These are phyloP conservation scores for Suillus bovinus DNA, from an alignment of 768 basidiomycete genomes.

Conservation along the genomic window DNA sequence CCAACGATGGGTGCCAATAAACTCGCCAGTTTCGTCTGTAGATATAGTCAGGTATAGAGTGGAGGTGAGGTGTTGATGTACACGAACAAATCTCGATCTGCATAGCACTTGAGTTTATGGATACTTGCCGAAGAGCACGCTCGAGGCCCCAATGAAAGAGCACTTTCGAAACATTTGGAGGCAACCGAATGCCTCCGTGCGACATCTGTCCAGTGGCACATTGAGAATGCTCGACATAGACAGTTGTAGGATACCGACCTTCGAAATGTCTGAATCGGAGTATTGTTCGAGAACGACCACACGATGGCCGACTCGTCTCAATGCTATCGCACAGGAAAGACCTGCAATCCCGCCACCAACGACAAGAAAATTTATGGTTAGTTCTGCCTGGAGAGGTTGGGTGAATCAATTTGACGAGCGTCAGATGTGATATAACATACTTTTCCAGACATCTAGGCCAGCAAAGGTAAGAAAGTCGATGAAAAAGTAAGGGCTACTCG, in stretches of 20 bases:
- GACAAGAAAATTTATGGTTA: slow-evolving; percentile 41
- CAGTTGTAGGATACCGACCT: slow-evolving; percentile 25
- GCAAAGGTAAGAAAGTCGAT: neutral
- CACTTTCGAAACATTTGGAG: slow-evolving; percentile 59
- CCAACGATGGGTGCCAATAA: slow-evolving; percentile 47
- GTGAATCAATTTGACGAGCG: neutral
- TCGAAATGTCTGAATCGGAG: slow-evolving; percentile 38
- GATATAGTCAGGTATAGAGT: slow-evolving; percentile 16
- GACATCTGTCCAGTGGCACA: slow-evolving; percentile 25
- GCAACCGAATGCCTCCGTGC: slow-evolving; percentile 45
- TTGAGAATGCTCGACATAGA: neutral
- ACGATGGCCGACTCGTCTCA: slow-evolving; percentile 57
- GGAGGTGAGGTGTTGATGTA: neutral
- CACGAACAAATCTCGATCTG: slow-evolving; percentile 30
- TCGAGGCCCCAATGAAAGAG: slow-evolving; percentile 57
- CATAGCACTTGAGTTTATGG: slow-evolving; percentile 22
- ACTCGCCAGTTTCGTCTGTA: slow-evolving; percentile 45
- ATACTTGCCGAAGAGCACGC: slow-evolving; percentile 40
- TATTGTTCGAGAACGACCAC: slow-evolving; percentile 58
- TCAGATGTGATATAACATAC: neutral
- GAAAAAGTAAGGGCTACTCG: slow-evolving; percentile 1
- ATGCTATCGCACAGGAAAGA: slow-evolving; percentile 53
- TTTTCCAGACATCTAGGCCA: slow-evolving; percentile 1
- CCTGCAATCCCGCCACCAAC: slow-evolving; percentile 58
- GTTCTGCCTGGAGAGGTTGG: slow-evolving; percentile 9